Base-by-base conservation (phyloP, 2,329 filamentous ascomycete species). In the Trichoderma citrinoviride region DNA sequence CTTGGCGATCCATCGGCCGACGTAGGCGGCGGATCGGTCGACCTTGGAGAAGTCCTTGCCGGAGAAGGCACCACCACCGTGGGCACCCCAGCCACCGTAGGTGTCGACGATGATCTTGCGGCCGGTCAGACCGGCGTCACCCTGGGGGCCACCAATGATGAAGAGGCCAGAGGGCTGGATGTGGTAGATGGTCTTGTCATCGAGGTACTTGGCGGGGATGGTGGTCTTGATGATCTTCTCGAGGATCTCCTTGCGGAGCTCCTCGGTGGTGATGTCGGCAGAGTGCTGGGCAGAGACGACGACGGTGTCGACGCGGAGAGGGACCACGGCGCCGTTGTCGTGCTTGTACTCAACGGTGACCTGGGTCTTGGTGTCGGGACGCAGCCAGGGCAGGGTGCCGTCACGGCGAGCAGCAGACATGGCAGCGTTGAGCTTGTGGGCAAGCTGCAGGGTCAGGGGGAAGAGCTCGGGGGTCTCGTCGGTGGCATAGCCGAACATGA, bases 1-100 rank as follows among this genome's bases (percentile, higher is more conserved):
- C 88, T 99, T 99, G 83, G 95, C 95, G 80, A 99, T 93, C 95
- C 95, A 99, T 79, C 95, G 93, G 73, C 87, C 93, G 73, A 98
- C 89, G 84, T 99, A 99, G 76, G 95, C 95, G 71, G 95, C 95
- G 61, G 95, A 98, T 75, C 95, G 92, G 79, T 99, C 95, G 82
- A 99, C 95, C 88, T 99, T 99, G 87, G 93, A 97, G 89, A 97
- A 99, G 81, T 99, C 95, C 90, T 99, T 99, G 77, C 95, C 95
- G 75, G 95, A 98, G 91, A 99, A 99, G 80, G 95, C 95, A 90
- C 95, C 95, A 86, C 95, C 95, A 86, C 95, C 95, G 87, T 99
- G 95, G 74, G 95, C 95, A 84, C 95, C 95, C 95, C 95, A 98
- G 76, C 95, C 95, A 85, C 95, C 95, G 84, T 99, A 99, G 80